Conservation (phyloP, 306 rosid species). For the Arachis stenosperma region DNA sequence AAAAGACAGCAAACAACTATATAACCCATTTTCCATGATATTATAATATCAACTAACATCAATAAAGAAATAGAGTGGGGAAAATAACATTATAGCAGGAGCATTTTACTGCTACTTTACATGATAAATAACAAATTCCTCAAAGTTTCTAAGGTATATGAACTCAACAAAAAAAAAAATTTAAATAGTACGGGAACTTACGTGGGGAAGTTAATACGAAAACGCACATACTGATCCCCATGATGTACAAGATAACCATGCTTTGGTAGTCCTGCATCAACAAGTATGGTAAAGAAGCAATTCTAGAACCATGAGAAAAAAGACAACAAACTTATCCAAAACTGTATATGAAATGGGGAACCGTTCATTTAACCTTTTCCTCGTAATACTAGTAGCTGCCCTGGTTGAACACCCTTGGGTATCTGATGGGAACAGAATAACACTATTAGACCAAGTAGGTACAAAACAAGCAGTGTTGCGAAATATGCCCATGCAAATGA, state of each 20-base stretch:
- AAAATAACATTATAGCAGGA: slow-evolving; percentile 17
- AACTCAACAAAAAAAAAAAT: neutral
- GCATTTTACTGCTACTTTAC: slow-evolving; percentile 16
- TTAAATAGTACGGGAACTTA: slow-evolving; percentile 40
- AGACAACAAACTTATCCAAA: slow-evolving; percentile 20
- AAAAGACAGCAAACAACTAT: neutral
- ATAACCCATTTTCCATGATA: slow-evolving; percentile 20
- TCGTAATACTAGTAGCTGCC: slow-evolving; percentile 78
- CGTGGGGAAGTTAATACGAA: slow-evolving; percentile 82
- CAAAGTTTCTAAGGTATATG: slow-evolving; percentile 6
- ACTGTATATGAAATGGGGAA: slow-evolving; percentile 10
- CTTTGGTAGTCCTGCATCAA: slow-evolving; percentile 66
- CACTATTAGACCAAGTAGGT: slow-evolving; percentile 40
- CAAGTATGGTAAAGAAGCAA: slow-evolving; percentile 20
- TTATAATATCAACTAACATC: slow-evolving; percentile 27
- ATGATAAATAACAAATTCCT: slow-evolving; percentile 29
- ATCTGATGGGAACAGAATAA: slow-evolving; percentile 60
- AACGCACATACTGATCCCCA: slow-evolving; percentile 91
- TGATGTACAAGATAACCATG: slow-evolving; percentile 68
- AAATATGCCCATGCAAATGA: slow-evolving; percentile 13
- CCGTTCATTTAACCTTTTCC: slow-evolving; percentile 71
- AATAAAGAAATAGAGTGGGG: slow-evolving; percentile 15
- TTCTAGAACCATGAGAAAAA: slow-evolving; percentile 13
- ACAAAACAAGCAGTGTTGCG: slow-evolving; percentile 13
- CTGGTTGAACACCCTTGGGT: slow-evolving; percentile 93